These are phyloP conservation scores for Sclerotinia glacialis DNA, from an alignment of 2,329 filamentous ascomycete genomes.

Conservation along the genomic window DNA sequence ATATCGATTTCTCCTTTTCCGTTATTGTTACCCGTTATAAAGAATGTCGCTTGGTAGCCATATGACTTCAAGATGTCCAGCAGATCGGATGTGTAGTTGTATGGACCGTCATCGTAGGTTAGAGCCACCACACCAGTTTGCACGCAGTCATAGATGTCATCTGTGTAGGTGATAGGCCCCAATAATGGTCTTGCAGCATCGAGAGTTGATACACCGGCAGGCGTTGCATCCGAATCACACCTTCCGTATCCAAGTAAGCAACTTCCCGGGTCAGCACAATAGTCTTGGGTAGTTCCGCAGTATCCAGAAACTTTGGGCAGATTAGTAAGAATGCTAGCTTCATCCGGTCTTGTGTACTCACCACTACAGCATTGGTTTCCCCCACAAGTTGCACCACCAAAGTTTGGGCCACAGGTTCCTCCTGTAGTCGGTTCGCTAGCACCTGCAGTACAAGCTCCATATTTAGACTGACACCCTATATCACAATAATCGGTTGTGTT, in stretches of 20 bases:
- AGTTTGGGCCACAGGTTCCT: conserved; percentile 23
- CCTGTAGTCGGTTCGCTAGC: conserved; percentile 4
- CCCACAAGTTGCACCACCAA: conserved; percentile 22
- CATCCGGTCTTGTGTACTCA: not conserved
- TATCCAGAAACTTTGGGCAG: conserved; percentile 22
- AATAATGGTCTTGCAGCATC: conserved; percentile 48
- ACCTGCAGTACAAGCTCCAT: conserved; percentile 20
- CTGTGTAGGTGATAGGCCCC: conserved; percentile 55
- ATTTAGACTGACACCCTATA: conserved; percentile 29
- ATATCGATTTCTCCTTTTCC: conserved; percentile 37
- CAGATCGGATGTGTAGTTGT: conserved; percentile 62
- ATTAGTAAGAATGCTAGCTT: not conserved
- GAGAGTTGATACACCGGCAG: conserved; percentile 53
- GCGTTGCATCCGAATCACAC: conserved; percentile 57
- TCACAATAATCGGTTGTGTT: conserved; percentile 21
- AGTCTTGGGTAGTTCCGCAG: conserved; percentile 22
- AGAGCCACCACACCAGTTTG: conserved; percentile 58
- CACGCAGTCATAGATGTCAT: conserved; percentile 54
- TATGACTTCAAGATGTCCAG: conserved; percentile 58
- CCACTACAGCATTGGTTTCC: conserved; percentile 27
- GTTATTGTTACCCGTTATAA: conserved; percentile 58
- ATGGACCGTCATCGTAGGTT: conserved; percentile 66
- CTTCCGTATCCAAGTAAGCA: conserved; percentile 31
- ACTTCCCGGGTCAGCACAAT: conserved; percentile 28
- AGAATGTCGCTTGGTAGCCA: conserved; percentile 65